Evolutionary conservation across 2,329 filamentous ascomycete species (phyloP).

Genomic region (Ophiostoma ulmi): DNA sequence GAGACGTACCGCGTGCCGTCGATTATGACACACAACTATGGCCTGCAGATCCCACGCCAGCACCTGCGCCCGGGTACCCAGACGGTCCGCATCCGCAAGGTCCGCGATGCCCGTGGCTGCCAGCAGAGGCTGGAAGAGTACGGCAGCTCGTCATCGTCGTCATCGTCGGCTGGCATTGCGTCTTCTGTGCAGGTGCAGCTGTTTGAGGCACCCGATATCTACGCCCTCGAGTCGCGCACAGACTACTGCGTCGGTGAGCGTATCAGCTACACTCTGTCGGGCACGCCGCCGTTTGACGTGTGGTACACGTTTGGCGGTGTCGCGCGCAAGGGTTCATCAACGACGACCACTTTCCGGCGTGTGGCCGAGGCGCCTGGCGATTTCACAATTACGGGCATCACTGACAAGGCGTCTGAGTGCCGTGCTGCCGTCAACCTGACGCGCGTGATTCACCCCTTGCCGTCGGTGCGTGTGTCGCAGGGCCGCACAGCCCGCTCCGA

Average conservation of each 20-base stretch:
- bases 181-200: slow-evolving; percentile 85
- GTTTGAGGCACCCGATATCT: slow-evolving; percentile 87
- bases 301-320: slow-evolving; percentile 82
- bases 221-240: slow-evolving; percentile 72
- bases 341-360: slow-evolving; percentile 80
- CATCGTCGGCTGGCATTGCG: slow-evolving; percentile 34
- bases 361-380: slow-evolving; percentile 86
- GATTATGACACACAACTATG: slow-evolving; percentile 68
- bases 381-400: slow-evolving; percentile 80
- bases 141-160: slow-evolving; percentile 51
- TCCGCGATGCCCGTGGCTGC: slow-evolving; percentile 82
- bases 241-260: slow-evolving; percentile 97
- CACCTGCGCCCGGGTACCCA: slow-evolving; percentile 86
- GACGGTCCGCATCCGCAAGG: slow-evolving; percentile 79
- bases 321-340: slow-evolving; percentile 70
- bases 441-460: slow-evolving; percentile 86
- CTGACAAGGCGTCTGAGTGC: slow-evolving; percentile 84
- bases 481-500: slow-evolving; percentile 77
- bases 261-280: slow-evolving; percentile 85
- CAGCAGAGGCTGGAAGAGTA: slow-evolving; percentile 53
- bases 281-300: slow-evolving; percentile 86
- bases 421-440: slow-evolving; percentile 70
- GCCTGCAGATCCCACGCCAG: slow-evolving; percentile 77
- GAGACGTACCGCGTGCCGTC: slow-evolving; percentile 78
- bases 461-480: slow-evolving; percentile 82